These are phyloP conservation scores for Aphanocladium album DNA, from an alignment of 2,329 filamentous ascomycete genomes.

Conservation along the genomic window DNA sequence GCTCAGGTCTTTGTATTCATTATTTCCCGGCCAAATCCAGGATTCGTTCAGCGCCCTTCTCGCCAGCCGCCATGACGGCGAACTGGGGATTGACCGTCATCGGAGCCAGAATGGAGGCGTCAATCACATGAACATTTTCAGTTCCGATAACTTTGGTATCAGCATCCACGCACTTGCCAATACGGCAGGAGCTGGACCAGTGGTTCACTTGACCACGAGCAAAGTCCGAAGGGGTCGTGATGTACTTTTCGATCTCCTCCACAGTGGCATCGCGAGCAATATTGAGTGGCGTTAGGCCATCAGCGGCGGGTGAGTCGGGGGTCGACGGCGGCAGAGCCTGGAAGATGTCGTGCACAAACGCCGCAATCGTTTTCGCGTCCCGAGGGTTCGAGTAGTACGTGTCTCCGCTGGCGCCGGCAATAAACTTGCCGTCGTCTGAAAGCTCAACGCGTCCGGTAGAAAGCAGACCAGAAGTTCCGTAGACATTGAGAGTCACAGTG, in stretches of 20 bases:
- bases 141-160: slow-evolving; percentile 43
- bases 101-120: slow-evolving; percentile 44
- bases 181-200: slow-evolving; percentile 47
- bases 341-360: slow-evolving; percentile 48
- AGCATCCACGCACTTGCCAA: slow-evolving; percentile 45
- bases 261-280: slow-evolving; percentile 39
- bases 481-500: slow-evolving; percentile 52
- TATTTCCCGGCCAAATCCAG: not conserved
- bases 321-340: slow-evolving; percentile 29
- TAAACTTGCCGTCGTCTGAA: slow-evolving; percentile 33
- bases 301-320: slow-evolving; percentile 22
- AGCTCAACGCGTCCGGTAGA: slow-evolving; percentile 44
- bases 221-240: slow-evolving; percentile 43
- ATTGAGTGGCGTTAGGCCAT: slow-evolving; percentile 43
- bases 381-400: slow-evolving; percentile 44
- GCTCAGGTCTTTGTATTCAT: not conserved
- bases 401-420: slow-evolving; percentile 34
- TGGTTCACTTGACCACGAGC: slow-evolving; percentile 47
- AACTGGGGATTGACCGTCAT: slow-evolving; percentile 51
- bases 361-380: slow-evolving; percentile 43
- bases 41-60: slow-evolving; percentile 46
- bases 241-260: slow-evolving; percentile 44
- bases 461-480: slow-evolving; percentile 50
- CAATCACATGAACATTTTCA: slow-evolving; percentile 46
- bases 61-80: slow-evolving; percentile 49